Percentiles rank a stretch among this genome's conserved stretches.
These are phyloP conservation scores for Tylopilus plumbeoviolaceoides DNA, from an alignment of 768 basidiomycete species.

Conservation along the genomic window DNA sequence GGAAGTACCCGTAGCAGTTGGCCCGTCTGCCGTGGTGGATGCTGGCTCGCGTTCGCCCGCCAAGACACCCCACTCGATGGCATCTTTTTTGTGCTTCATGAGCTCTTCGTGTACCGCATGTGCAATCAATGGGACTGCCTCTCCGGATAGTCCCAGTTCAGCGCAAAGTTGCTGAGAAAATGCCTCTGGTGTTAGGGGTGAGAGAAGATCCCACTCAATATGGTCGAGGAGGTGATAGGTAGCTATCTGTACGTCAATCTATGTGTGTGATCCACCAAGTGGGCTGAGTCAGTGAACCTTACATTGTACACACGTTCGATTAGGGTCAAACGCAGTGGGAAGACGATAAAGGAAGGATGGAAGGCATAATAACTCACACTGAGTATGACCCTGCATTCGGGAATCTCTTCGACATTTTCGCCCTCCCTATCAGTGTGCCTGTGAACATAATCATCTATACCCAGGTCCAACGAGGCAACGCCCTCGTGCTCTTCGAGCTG, in stretches of 20 bases:
- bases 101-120: slow-evolving; percentile 96
- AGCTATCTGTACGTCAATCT: slow-evolving; percentile 98
- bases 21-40: slow-evolving; percentile 16
- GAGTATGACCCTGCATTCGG: slow-evolving; percentile 79
- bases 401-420: slow-evolving; percentile 59
- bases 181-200: slow-evolving; percentile 81
- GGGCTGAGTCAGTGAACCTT: slow-evolving; percentile 9
- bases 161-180: slow-evolving; percentile 77
- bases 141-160: slow-evolving; percentile 86
- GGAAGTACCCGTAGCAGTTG: slow-evolving; percentile 1
- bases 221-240: slow-evolving; percentile 89
- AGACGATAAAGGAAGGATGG: slow-evolving; percentile 3
- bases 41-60: slow-evolving; percentile 46
- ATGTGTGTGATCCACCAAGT: background rate
- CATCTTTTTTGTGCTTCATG: slow-evolving; percentile 92
- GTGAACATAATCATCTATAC: slow-evolving; percentile 32
- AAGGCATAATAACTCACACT: slow-evolving; percentile 47
- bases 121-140: slow-evolving; percentile 83
- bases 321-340: slow-evolving; percentile 12
- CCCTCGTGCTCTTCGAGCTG: slow-evolving; percentile 90
- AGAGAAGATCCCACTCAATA: slow-evolving; percentile 98
- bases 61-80: slow-evolving; percentile 90
- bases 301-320: slow-evolving; percentile 15
- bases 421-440: slow-evolving; percentile 12
- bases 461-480: slow-evolving; percentile 73